Percentiles rank a stretch among this genome's conserved stretches.
Evolutionary conservation across 2,329 filamentous ascomycete genomes (phyloP).

Genomic region (Xylaria sp.): DNA sequence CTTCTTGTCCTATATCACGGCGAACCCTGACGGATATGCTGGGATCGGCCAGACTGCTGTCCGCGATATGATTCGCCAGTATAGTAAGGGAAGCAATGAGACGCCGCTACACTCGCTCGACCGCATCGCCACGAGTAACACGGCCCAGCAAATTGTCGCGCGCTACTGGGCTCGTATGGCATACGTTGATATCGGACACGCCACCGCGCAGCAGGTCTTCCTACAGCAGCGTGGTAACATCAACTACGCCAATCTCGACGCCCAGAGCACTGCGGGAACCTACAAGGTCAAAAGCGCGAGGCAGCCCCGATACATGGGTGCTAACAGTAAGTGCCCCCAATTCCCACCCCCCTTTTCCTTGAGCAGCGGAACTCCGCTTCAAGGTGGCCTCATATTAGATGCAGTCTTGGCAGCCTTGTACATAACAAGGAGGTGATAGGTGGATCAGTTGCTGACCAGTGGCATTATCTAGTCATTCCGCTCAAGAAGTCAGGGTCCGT

Average conservation of each 20-base stretch:
- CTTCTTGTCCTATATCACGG: conserved; percentile 60
- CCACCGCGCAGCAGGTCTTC: conserved; percentile 54
- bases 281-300: conserved; percentile 58
- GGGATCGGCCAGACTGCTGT: conserved; percentile 57
- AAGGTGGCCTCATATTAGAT: too few species aligned
- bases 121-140: conserved; percentile 52
- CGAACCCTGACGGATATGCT: conserved; percentile 58
- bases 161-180: conserved; percentile 66
- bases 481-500: conserved; percentile 48
- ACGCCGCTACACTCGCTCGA: conserved; percentile 61
- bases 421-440: not conserved
- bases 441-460: not conserved
- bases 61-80: conserved; percentile 57
- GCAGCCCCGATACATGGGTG: conserved; percentile 61
- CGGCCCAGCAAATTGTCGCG: conserved; percentile 57
- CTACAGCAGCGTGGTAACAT: conserved; percentile 50
- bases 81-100: conserved; percentile 58
- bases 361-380: not conserved
- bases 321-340: conserved; percentile 51
- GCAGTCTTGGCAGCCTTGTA: too few species aligned
- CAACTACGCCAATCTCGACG: conserved; percentile 58
- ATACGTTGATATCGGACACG: conserved; percentile 61
- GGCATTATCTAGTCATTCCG: conserved; percentile 24
- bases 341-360: not conserved
- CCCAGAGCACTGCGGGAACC: conserved; percentile 47